Evolutionary conservation across 202 grass and related monocot genomes (phyloP), one percentile per base, ranked within the genome.

Genomic region (Schoenoplectus tabernaemontani): DNA sequence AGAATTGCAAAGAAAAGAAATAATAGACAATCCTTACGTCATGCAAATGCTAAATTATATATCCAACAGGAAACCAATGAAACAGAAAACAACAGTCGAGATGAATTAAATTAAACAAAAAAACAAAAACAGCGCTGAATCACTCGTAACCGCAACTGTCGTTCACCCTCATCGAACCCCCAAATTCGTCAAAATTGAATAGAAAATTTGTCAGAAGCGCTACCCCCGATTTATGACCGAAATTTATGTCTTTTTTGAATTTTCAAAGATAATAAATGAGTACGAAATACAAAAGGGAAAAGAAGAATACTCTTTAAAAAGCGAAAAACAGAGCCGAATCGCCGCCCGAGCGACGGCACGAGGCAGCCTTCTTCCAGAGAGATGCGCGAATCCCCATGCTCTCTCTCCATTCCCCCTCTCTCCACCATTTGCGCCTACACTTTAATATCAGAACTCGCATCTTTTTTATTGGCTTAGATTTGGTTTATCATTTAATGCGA

Each of bases 341-440:
- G 78, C 68, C 64, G 77, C 81, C 60, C 80, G 57, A 38, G 38
- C 77, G 82, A 82, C 71, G 69, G 82, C 82, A 85, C 86, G 61
- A 78, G 69, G 37, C 81, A 62, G 70, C 78, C 34, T 83, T 67
- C n/a, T n/a, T n/a, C n/a, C n/a, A n/a, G n/a, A n/a, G n/a, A n/a
- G n/a, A n/a, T 19, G 78, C 86, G 66, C 86, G 78, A 67, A 76
- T 84, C 71, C 78, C 70, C n/a, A 85, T 22, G 74, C 19, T 54
- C 64, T 81, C 26, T 26, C 48, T 9, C 44, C 39, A 51, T 16
- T 66, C 67, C 17, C 9, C 13, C n/a, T n/a, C n/a, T n/a, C n/a
- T n/a, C n/a, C n/a, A n/a, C 54, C 38, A 71, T 46, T 28, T 56
- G 57, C 42, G 78, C 57, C 65, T 83, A 44, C 37, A 59, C 44